phyloP scores from a whole-genome alignment of 345 rosid genomes.

The Cardamine occulta region DNA sequence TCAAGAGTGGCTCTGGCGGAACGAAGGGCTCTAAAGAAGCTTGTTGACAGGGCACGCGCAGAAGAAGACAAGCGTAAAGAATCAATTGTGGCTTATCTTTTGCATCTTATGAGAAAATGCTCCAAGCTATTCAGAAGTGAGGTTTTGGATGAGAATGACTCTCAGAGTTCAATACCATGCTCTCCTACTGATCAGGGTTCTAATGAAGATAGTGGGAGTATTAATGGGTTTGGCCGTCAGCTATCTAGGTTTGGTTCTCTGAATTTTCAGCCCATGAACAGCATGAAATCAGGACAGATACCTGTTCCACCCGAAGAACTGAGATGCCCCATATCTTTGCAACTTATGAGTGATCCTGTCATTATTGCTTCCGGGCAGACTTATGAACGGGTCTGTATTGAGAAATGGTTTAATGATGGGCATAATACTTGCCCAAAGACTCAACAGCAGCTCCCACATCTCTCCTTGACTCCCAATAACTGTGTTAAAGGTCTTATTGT shows the following conservation, averaged over 20 bases:
- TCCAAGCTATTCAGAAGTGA: conserved; percentile 91
- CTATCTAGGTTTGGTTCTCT: conserved; percentile 81
- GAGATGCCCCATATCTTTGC: conserved; percentile 95
- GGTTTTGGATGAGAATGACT: conserved; percentile 81
- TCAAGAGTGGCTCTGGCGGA: conserved; percentile 89
- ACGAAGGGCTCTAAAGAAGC: conserved; percentile 92
- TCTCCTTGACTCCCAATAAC: conserved; percentile 91
- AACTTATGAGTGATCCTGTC: conserved; percentile 96
- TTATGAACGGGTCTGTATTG: conserved; percentile 89
- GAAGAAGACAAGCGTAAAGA: conserved; percentile 99
- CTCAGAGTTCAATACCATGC: conserved; percentile 86
- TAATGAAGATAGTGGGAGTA: conserved; percentile 56
- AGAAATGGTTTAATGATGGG: conserved; percentile 95
- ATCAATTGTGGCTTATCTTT: conserved; percentile 90
- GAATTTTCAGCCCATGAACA: conserved; percentile 51
- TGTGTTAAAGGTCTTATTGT: conserved; percentile 94
- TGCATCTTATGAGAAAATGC: conserved; percentile 93
- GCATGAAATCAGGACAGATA: conserved; percentile 69
- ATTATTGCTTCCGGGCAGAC: conserved; percentile 99
- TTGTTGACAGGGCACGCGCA: conserved; percentile 82
- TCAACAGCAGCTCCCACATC: conserved; percentile 88
- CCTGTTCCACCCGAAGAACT: conserved; percentile 90
- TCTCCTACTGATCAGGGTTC: conserved; percentile 74
- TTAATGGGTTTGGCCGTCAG: conserved; percentile 74
- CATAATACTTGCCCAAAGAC: conserved; percentile 93